Evolutionary conservation across 441 rosid genomes (phyloP).

Genomic region (Bocquillonia castaneifolia): DNA sequence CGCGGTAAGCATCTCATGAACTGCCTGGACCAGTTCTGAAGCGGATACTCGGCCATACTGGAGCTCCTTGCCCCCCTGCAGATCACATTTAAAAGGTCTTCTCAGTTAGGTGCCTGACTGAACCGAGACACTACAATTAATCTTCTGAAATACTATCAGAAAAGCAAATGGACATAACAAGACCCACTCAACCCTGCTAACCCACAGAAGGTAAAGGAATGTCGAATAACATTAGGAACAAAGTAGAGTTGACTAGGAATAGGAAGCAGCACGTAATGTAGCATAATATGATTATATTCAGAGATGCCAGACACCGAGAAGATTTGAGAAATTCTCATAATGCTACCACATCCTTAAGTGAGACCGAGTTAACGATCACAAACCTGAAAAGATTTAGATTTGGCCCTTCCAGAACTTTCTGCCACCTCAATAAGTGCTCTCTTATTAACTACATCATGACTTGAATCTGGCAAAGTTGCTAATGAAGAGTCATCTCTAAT

Average conservation of each 20-base stretch:
- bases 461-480: constrained; percentile 30
- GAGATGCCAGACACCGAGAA: neutral
- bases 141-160: neutral
- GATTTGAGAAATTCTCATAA: neutral
- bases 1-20: constrained; percentile 91
- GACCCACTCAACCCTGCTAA: neutral
- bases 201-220: neutral
- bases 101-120: neutral
- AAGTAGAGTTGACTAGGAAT: neutral
- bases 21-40: constrained; percentile 81
- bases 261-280: neutral
- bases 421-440: constrained; percentile 30
- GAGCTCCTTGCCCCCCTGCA: constrained; percentile 53
- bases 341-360: neutral
- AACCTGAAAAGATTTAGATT: constrained; percentile 62
- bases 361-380: constrained; percentile 8
- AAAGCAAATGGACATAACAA: too few species aligned
- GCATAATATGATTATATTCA: constrained; percentile 5
- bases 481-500: constrained; percentile 46
- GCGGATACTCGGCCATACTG: constrained; percentile 80
- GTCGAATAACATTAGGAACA: neutral
- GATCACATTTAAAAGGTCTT: neutral
- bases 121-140: neutral
- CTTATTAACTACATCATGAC: constrained; percentile 27
- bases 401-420: constrained; percentile 53